phyloP scores from a whole-genome alignment of 257 asterid species.

The Agastache rugosa region DNA sequence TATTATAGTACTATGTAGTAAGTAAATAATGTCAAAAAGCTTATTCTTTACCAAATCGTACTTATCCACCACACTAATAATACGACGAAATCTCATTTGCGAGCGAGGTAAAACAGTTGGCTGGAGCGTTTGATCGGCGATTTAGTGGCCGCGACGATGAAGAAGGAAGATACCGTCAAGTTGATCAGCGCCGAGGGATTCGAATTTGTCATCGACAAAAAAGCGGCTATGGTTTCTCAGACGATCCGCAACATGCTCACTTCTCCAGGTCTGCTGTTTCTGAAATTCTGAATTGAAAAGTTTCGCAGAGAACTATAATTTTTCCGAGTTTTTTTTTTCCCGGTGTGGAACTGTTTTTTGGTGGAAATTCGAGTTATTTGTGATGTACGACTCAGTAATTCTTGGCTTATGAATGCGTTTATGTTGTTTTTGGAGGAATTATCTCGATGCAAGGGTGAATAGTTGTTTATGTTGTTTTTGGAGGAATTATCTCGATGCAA shows the following conservation, averaged over 20 bases:
- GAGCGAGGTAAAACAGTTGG: slow-evolving; percentile 20
- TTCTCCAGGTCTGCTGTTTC: slow-evolving; percentile 72
- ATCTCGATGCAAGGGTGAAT: neutral
- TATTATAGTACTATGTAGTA: too few relatives aligned
- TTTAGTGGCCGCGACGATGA: slow-evolving; percentile 43
- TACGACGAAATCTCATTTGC: slow-evolving; percentile 13
- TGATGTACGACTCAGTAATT: neutral
- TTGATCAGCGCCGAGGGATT: slow-evolving; percentile 95
- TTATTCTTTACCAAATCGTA: neutral
- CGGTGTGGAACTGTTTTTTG: neutral
- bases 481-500: neutral
- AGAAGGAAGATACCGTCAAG: slow-evolving; percentile 87
- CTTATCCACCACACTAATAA: neutral
- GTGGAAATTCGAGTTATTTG: neutral
- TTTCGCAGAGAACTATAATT: neutral
- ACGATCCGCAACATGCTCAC: slow-evolving; percentile 99
- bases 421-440: slow-evolving; percentile 15
- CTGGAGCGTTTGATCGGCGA: slow-evolving; percentile 32
- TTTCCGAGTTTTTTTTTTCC: neutral
- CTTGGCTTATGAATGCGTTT: slow-evolving; percentile 9
- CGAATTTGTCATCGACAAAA: slow-evolving; percentile 83
- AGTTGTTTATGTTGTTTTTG: slow-evolving; percentile 13
- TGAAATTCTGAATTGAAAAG: neutral
- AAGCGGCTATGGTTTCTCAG: slow-evolving; percentile 98
- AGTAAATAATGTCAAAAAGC: neutral